A percentile compares a stretch with the other conserved stretches of the same genome.
These are phyloP conservation scores for Fusarium buharicum DNA, from an alignment of 2,329 filamentous ascomycete species.

Conservation along the genomic window DNA sequence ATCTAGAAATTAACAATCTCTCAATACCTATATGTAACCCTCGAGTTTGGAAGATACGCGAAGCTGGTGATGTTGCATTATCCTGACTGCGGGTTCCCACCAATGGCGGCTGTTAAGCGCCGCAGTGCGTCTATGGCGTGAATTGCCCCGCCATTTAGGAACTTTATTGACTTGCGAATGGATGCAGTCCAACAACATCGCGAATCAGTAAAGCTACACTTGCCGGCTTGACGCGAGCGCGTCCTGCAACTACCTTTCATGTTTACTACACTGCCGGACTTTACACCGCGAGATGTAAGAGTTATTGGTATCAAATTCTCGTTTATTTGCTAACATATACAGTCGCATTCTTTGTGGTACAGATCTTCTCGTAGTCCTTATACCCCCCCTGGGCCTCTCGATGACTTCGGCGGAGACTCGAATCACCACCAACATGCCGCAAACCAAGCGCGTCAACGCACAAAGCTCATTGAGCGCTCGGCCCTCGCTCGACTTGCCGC, in stretches of 20 bases:
- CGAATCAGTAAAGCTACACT: conserved; percentile 18
- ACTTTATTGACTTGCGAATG: conserved; percentile 27
- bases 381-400: conserved; percentile 49
- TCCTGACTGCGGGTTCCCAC: conserved; percentile 13
- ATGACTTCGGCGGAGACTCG: conserved; percentile 46
- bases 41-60: background rate
- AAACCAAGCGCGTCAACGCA: conserved; percentile 52
- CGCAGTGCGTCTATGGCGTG: conserved; percentile 30
- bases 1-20: conserved; percentile 4
- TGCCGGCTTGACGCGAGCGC: conserved; percentile 30
- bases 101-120: conserved; percentile 43
- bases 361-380: conserved; percentile 68
- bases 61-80: conserved; percentile 23
- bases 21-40: background rate
- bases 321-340: conserved; percentile 24
- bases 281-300: conserved; percentile 76
- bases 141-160: conserved; percentile 33
- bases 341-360: conserved; percentile 82
- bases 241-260: conserved; percentile 52
- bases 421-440: conserved; percentile 46
- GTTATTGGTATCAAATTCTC: background rate
- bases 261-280: conserved; percentile 72
- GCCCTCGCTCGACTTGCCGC: conserved; percentile 74
- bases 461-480: conserved; percentile 64
- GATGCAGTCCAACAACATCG: conserved; percentile 30